Base-by-base conservation (phyloP, 225 moss, liverwort and hornwort genomes). In the Polytrichum commune region DNA sequence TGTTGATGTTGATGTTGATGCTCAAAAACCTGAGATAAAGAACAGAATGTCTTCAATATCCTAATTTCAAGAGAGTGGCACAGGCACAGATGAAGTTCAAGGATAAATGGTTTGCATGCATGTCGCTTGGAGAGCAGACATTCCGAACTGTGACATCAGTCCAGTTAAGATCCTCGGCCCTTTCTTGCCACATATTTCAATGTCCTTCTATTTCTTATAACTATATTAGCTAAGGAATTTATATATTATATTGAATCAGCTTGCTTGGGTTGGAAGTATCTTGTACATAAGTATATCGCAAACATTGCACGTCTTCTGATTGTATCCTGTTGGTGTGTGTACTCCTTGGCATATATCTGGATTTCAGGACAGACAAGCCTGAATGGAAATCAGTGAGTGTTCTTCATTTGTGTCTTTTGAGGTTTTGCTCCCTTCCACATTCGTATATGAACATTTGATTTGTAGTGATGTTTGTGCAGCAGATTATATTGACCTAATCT, bases 91-190 rank as follows among this genome's bases (percentile, higher is more conserved):
- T 98, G 95, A 74, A 81, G 9, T 87, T 83, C 80, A 89, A 81
- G 83, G 95, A 90, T 65, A 98, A 83, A 76, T 98, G 91, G 89
- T 81, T 98, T 57, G 95, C 95, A 54, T 98, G 98, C 74, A 81
- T 98, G 6, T 95, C 98, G 65, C 76, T 95, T 71, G 98, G 98
- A 74, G 91, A 82, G 26, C 98, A 98, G 78, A 95, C 98, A 54
- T 98, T 98, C 71, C 93, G 95, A 64, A 95, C 98, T 19, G 87
- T 78, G 53, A 90, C 92, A 16, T 98, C 98, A 68, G 28, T 69
- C 76, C 26, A 85, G 97, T 98, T 90, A 70, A 84, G 84, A 75
- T 69, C 18, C 66, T 53, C 56, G 55, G 18, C 54, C 30, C 66
- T 27, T 30, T 19, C 18, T 23, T 0, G 46, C 46, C 46, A 46